These are phyloP conservation scores for Pseudogymnoascus sp. DNA, from an alignment of 2,329 filamentous ascomycete species.

Conservation along the genomic window DNA sequence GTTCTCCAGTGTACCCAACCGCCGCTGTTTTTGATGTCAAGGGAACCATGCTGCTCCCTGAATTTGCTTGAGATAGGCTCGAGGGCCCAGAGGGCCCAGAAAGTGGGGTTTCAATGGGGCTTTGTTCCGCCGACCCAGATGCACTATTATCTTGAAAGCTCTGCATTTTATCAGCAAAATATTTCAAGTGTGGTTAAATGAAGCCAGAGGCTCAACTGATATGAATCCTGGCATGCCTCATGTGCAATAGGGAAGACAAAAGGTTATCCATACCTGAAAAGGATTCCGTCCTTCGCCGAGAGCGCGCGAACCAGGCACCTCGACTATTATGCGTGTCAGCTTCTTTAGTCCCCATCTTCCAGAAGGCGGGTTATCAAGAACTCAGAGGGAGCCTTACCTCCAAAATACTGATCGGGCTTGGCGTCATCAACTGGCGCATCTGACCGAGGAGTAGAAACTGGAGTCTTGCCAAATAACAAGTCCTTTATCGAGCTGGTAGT, in stretches of 20 bases:
- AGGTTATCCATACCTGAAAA: background rate
- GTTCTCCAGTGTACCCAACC: conserved; percentile 9
- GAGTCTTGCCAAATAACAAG: conserved; percentile 25
- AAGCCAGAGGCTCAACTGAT: background rate
- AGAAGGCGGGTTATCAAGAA: background rate
- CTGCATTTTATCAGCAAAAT: background rate
- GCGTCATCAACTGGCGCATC: background rate
- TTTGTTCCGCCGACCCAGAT: background rate
- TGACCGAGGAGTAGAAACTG: conserved; percentile 21
- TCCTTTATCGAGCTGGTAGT: conserved; percentile 25
- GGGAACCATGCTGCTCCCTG: background rate
- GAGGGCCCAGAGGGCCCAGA: background rate
- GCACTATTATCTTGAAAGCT: background rate
- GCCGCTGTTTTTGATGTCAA: background rate
- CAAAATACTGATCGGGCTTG: background rate
- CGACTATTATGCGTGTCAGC: conserved; percentile 21
- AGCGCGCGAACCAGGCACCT: conserved; percentile 11
- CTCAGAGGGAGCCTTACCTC: background rate
- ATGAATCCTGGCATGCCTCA: background rate
- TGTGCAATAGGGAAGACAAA: background rate
- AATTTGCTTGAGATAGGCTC: background rate
- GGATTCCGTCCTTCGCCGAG: background rate
- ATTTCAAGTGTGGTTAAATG: background rate
- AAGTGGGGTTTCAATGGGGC: background rate
- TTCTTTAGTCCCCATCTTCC: background rate